Conservation (phyloP, 2,329 filamentous ascomycete species). For the Fusarium sp. region DNA sequence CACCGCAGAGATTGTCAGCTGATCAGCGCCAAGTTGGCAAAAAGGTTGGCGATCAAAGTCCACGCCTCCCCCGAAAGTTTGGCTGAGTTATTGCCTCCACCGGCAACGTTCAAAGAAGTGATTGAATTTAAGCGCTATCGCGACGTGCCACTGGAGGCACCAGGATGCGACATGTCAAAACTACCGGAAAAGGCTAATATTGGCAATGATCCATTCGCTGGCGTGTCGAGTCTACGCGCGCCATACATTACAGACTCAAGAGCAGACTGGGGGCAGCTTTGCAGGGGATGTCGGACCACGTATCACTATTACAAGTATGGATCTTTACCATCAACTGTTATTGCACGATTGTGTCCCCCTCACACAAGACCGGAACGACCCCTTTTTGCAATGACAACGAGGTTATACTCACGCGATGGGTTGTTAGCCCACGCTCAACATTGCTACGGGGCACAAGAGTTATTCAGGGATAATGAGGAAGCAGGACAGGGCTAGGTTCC, state of each 20-base stretch:
- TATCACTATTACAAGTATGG: fast-evolving
- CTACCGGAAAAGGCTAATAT: fast-evolving
- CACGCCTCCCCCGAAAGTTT: background rate
- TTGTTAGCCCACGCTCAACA: fast-evolving
- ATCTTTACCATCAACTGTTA: background rate
- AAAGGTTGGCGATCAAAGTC: fast-evolving
- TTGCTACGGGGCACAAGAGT: background rate
- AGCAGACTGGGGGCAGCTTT: background rate
- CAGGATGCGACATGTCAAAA: background rate
- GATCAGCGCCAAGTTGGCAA: background rate
- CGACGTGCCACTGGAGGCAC: background rate
- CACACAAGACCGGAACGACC: background rate
- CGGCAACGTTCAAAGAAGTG: no score
- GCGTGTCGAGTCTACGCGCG: background rate
- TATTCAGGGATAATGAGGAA: background rate
- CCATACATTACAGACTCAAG: background rate
- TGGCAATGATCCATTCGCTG: background rate
- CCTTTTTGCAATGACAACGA: background rate
- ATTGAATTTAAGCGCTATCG: background rate
- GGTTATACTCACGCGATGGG: background rate
- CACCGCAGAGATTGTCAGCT: fast-evolving
- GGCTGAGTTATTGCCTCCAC: background rate
- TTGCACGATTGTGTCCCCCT: background rate
- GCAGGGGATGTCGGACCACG: background rate
- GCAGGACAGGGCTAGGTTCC: background rate